Base-by-base conservation (phyloP, 116 monocot species). In the Dioscorea cayenensis region DNA sequence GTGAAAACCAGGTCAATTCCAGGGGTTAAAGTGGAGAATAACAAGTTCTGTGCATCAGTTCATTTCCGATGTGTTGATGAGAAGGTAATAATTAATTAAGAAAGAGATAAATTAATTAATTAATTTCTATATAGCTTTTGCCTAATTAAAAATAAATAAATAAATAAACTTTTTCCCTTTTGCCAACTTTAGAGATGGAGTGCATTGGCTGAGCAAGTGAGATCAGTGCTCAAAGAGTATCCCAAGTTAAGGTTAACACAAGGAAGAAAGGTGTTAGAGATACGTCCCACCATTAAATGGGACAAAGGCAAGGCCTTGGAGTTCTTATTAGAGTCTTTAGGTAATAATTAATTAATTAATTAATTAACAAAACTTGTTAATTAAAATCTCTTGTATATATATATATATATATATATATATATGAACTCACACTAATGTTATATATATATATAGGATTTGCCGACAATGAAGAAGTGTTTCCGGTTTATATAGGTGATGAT, bases 241-340 rank as follows among this genome's bases (percentile, higher is more conserved):
- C 84, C 84, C 8, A 77, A 71, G 28, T 51, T 80, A n/a, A 49
- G 73, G 66, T 65, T 84, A 14, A 71, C 70, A 27, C 77, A 77
- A 43, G 90, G 90, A 18, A 81, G 86, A 74, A 90, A 86, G 86
- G 88, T 88, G 66, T 66, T 94, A 36, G 94, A 90, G 87, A 85
- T 94, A 75, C 76, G 94, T 2, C 94, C 94, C 17, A 72, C 72
- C 16, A 84, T 94, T 60, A 84, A 82, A 28, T 94, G 94, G 94
- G 94, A 94, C 82, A 94, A 94, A 70, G 94, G 94, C 60, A 85
- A 85, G 83, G 89, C 90, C 65, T 77, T 94, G 23, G 87, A 87
- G 79, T 94, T 87, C 68, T 69, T 92, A 75, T 32, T 92, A 28
- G 82, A 86, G 49, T 80, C 89, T 51, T 86, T 92, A 18, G 92